Base-by-base conservation (phyloP, 1,139 yeast species). In the Diutina sp. region DNA sequence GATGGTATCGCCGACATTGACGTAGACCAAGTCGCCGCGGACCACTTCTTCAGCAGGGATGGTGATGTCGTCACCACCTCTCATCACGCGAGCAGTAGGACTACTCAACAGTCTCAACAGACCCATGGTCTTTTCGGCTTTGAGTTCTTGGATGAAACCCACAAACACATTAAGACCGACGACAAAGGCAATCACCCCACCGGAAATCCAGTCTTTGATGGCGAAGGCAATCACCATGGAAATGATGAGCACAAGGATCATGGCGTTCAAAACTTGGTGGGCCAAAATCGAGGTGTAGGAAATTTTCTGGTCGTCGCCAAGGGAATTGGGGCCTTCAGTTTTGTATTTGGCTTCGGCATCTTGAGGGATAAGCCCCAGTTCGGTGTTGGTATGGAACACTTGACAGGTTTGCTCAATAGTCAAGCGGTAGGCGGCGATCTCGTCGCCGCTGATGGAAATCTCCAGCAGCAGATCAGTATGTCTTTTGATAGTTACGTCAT, bases 61-160 rank as follows among this genome's bases (percentile, higher is more conserved):
- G 1, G 84, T 81, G 30, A 68, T 64, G 60, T 83, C 85, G 44
- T 73, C 73, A 53, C 90, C 90, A 62, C 82, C 74, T 68, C 95
- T 77, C 56, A 83, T 74, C 12, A 83, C 90, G 56, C 80, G 73
- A 0, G 95, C 93, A 4, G 87, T 79, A 14, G 95, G 91, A 1
- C 91, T 83, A 56, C 87, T 79, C 58, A 87, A 76, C 3, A 84
- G 78, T 59, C 83, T 76, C 57, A 87, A 77, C 0, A 91, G 83
- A 44, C 86, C 89, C 90, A 87, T 87, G 1, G 95, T 87, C 67
- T 85, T 82, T 63, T 87, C 93, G 2, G 95, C 95, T 59, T 82
- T 81, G 61, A 75, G 73, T 66, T 85, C 90, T 67, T 87, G 95
- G 60, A 81, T 69, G 57, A 85, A 80, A 1, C 95, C 95, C 55